These are phyloP conservation scores for Phytophthora sansomeana DNA, from an alignment of 352 stramenopile genomes.

Conservation along the genomic window DNA sequence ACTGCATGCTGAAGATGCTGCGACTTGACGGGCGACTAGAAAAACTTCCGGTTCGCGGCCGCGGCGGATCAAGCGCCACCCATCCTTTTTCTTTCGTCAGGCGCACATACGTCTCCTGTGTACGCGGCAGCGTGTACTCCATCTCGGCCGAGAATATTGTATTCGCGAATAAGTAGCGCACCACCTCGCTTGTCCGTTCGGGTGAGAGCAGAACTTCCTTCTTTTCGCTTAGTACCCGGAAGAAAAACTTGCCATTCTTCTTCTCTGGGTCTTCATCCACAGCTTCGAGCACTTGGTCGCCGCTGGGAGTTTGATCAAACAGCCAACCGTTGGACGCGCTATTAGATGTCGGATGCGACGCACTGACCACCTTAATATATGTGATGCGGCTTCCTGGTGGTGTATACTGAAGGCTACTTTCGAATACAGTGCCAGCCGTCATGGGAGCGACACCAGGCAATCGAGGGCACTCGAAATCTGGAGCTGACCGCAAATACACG, in stretches of 20 bases:
- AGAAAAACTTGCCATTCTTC: slow-evolving; percentile 87
- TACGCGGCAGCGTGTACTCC: slow-evolving; percentile 81
- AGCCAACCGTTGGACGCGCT: slow-evolving; percentile 65
- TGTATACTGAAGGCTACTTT: slow-evolving; percentile 82
- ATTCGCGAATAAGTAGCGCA: slow-evolving; percentile 69
- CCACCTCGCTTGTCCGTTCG: slow-evolving; percentile 68
- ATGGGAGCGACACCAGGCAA: slow-evolving; percentile 72
- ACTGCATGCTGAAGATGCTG: slow-evolving; percentile 33
- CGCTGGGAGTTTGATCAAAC: slow-evolving; percentile 69
- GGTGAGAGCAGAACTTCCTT: slow-evolving; percentile 82
- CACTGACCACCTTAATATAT: slow-evolving; percentile 81
- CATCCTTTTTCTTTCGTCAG: slow-evolving; percentile 85
- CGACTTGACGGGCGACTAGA: slow-evolving; percentile 26
- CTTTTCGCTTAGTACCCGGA: slow-evolving; percentile 70
- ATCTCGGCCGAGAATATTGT: slow-evolving; percentile 84
- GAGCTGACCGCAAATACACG: slow-evolving; percentile 72
- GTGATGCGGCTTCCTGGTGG: slow-evolving; percentile 79
- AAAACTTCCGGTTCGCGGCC: slow-evolving; percentile 34
- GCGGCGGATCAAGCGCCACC: slow-evolving; percentile 59
- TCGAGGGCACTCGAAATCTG: slow-evolving; percentile 80
- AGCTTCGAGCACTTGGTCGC: slow-evolving; percentile 73
- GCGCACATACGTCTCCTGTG: slow-evolving; percentile 75
- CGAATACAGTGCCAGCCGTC: slow-evolving; percentile 75
- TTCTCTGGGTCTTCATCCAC: slow-evolving; percentile 80
- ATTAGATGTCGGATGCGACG: slow-evolving; percentile 46